Evolutionary conservation across 495 filamentous ascomycete genomes (phyloP).

Genomic region (Aspergillus biplanus): DNA sequence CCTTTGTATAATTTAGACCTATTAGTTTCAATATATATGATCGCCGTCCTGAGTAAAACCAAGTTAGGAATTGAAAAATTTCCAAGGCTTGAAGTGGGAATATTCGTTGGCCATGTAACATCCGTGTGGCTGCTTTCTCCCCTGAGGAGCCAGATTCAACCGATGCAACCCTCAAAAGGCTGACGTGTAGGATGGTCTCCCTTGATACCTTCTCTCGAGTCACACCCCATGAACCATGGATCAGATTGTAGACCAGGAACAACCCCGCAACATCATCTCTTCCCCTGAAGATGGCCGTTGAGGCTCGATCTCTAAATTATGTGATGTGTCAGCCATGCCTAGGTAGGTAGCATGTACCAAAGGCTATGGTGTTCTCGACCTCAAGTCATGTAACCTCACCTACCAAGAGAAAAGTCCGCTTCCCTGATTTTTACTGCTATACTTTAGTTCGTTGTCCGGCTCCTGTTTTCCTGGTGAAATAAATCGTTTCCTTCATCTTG

Average conservation of each 20-base stretch:
- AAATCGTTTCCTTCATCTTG: neutral
- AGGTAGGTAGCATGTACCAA: slow-evolving; percentile 8
- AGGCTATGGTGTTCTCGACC: neutral
- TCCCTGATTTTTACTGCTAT: neutral
- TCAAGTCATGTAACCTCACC: neutral
- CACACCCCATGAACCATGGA: neutral
- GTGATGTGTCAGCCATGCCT: neutral
- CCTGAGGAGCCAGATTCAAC: neutral
- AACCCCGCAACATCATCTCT: neutral
- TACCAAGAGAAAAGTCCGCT: neutral
- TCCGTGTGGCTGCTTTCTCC: neutral
- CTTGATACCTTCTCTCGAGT: no score
- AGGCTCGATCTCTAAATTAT: neutral
- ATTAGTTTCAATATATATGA: neutral
- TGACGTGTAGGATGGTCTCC: neutral
- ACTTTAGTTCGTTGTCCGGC: neutral
- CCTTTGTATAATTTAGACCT: neutral
- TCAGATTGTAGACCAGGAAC: neutral
- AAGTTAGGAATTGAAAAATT: no score
- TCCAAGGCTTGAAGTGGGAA: no score
- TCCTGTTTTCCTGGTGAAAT: neutral
- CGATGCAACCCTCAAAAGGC: neutral
- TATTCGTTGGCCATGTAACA: neutral
- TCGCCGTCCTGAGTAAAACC: neutral
- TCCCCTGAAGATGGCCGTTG: neutral